phyloP scores from a whole-genome alignment of 495 filamentous ascomycete genomes.

The Hyaloscypha hepaticicola region DNA sequence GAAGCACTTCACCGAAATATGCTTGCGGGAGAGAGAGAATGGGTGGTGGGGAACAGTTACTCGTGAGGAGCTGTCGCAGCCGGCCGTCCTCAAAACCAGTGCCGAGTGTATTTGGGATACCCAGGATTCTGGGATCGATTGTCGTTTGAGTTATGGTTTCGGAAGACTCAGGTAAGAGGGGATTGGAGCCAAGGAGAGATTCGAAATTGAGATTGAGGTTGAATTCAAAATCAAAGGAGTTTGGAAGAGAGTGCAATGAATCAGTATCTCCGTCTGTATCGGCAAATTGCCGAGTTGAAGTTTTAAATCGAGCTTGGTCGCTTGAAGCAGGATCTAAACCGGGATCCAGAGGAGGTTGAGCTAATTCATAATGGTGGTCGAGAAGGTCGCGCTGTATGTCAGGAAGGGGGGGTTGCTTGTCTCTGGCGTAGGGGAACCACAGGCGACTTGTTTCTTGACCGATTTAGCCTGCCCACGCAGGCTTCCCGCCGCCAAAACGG shows the following conservation, averaged over 20 bases:
- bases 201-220: not conserved
- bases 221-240: not conserved
- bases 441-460: not conserved
- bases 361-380: conserved; percentile 8
- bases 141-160: not conserved
- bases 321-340: not conserved
- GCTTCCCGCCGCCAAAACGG: conserved; percentile 4
- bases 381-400: not conserved
- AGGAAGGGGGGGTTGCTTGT: not conserved
- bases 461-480: not conserved
- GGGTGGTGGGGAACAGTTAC: not conserved
- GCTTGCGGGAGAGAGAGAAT: too few species aligned
- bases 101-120: not conserved
- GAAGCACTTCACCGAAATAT: too few species aligned
- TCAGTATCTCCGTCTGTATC: conserved; percentile 4
- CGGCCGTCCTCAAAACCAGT: not conserved
- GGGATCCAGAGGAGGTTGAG: not conserved
- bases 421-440: not conserved
- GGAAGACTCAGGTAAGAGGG: not conserved
- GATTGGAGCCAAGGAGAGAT: not conserved
- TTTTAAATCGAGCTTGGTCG: conserved; percentile 5
- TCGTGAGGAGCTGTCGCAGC: not conserved
- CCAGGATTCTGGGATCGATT: conserved; percentile 1
- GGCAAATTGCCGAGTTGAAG: conserved; percentile 6
- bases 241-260: not conserved